Evolutionary conservation across 495 filamentous ascomycete species (phyloP), one percentile per base, ranked within the genome.

Genomic region (Lasiosphaeris hirsuta): DNA sequence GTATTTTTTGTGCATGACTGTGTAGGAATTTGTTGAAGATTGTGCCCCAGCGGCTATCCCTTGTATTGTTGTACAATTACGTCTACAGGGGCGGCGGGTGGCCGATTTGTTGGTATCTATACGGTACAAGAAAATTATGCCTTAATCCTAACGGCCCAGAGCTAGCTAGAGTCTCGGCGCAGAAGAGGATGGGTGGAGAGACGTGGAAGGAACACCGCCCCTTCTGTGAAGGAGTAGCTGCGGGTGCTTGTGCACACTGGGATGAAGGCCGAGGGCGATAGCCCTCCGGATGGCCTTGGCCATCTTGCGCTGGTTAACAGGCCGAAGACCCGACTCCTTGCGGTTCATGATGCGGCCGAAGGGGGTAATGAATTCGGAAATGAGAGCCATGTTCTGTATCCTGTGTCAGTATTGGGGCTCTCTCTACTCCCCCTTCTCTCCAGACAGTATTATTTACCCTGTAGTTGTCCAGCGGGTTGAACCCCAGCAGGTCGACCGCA

Each of bases 221-320:
- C 6, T 30, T 5, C 11, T 23, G 49, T 71, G 66, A 43, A 72
- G 62, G 65, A 98, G 68, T 30, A 97, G 77, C 71, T 97, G 90
- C n/a, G 94, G 94, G 74, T 98, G 95, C 58, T 78, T 72, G 78
- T 98, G 91, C 52, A 95, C 88, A 72, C 87, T 91, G 9, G 94
- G 95, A 84, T 97, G 89, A 41, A 98, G 76, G 3, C 94, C 94
- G 57, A 96, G 76, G 5, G 91, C 94, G 63, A 97, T 85, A 37
- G 90, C 86, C 62, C 94, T 80, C 61, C 95, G 78, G 50, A 98
- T 87, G 19, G 94, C 92, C 76, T 94, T 97, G 30, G 92, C 88
- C 68, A 97, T 86, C 70, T 88, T 87, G 54, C 94, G 79, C 75
- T 98, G 94, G 75, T 97, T 97, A 49, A 90, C 87, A 17, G 87